Base-by-base conservation (phyloP, 306 rosid species). In the Canavalia ensiformis region DNA sequence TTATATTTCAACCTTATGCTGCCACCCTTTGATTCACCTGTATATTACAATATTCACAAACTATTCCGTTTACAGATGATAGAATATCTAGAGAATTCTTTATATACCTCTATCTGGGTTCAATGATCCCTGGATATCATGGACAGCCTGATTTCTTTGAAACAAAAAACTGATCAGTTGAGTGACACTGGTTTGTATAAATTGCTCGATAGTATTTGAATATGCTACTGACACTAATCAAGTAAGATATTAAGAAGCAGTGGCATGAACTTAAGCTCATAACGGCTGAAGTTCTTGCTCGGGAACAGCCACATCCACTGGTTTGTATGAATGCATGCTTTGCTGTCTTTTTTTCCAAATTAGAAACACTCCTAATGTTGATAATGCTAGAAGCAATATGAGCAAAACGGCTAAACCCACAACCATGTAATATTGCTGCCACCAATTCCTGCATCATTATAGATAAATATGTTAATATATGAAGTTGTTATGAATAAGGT, bases 241-340 rank as follows among this genome's bases (percentile, higher is more conserved):
- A 42, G 77, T 46, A 63, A 52, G 82, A 87, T 74, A 74, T 54
- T 76, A 55, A 75, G 76, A 76, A 78, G 77, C 67, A 71, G 33
- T 69, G n/a, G 59, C 82, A 65, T 35, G 56, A 37, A 8, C 52
- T 51, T 46, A 6, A 18, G 87, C 87, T 93, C 87, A 91, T 37
- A 95, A 73, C 13, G 97, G 94, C 87, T 90, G 98, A 45, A 95
- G 99, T 80, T 95, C 99, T 83, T 90, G 95, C 90, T 95, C 99
- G 0, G 94, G 89, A 75, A 62, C 84, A 62, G 76, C 87, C 50
- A 1, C 91, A 84, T 87, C 56, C 41, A 95, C 97, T 9, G 96
- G 97, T 88, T 89, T 90, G 86, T 95, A 95, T 10, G 90, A 55
- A 76, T 83, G 86, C 69, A 49, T 5, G 3, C 81, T 67, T 80